Evolutionary conservation across 1,284 basidiomycete genomes (phyloP).

Genomic region (Naganishia cerealis): DNA sequence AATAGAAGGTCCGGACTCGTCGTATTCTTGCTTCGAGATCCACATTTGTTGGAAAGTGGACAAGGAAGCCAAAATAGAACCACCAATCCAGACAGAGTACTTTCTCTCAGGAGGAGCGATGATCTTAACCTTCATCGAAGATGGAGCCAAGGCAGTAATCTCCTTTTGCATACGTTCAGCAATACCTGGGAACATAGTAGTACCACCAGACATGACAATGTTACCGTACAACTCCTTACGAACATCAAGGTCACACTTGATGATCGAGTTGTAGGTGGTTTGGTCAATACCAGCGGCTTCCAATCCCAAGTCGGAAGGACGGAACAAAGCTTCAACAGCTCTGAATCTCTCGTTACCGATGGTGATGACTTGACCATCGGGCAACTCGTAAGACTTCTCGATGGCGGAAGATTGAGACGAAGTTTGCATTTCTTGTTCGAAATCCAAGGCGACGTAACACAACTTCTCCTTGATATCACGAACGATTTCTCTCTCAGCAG

Average conservation of each 20-base stretch:
- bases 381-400: slow-evolving; percentile 94
- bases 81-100: slow-evolving; percentile 98
- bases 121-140: slow-evolving; percentile 88
- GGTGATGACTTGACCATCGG: slow-evolving; percentile 94
- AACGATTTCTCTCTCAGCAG: slow-evolving; percentile 92
- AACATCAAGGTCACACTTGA: slow-evolving; percentile 70
- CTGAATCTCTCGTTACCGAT: slow-evolving; percentile 97
- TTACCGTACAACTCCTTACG: slow-evolving; percentile 89
- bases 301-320: slow-evolving; percentile 87
- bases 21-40: slow-evolving; percentile 62
- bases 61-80: slow-evolving; percentile 92
- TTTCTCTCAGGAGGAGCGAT: slow-evolving; percentile 85
- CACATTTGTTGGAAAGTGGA: slow-evolving; percentile 85
- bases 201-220: slow-evolving; percentile 91
- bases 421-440: slow-evolving; percentile 92
- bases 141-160: slow-evolving; percentile 79
- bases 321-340: slow-evolving; percentile 94
- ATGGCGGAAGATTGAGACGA: slow-evolving; percentile 86
- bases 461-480: slow-evolving; percentile 98
- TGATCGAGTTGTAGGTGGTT: slow-evolving; percentile 86
- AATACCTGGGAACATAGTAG: slow-evolving; percentile 97
- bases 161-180: slow-evolving; percentile 98
- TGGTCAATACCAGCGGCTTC: slow-evolving; percentile 94
- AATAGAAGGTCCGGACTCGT: slow-evolving; percentile 79
- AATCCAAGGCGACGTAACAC: slow-evolving; percentile 95